Evolutionary conservation across 805 yeast species (phyloP), one percentile per base, ranked within the genome.

Genomic region (Wickerhamomyces mucosus): DNA sequence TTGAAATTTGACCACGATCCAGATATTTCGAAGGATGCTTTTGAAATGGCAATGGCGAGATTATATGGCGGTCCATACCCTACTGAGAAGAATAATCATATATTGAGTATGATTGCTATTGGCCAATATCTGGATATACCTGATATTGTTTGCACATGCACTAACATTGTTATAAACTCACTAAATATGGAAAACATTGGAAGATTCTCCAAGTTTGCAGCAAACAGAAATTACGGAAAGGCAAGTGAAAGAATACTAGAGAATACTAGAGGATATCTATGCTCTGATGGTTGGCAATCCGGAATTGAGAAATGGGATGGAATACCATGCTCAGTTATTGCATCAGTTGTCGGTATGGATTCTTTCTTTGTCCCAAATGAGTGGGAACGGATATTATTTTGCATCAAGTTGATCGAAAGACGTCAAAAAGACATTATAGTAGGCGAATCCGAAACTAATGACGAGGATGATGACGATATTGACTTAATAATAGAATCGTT

Each of bases 221-320:
- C 53, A 4, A 46, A 51, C 10, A 55, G 56, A 38, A 55, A 66
- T 37, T 68, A 68, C 34, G 76, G 76, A 0, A 43, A 46, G 3
- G 68, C 72, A 1, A 61, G 66, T 35, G 65, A 59, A 18, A 43
- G 63, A 18, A 60, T 71, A 2, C 46, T 64, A 2, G 72, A 68
- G 25, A 61, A 63, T 35, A 64, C 65, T 16, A 65, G 63, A 36
- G 69, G 72, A 3, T 45, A 65, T 1, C 43, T 72, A 16, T 62
- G 67, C 32, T 50, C 63, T 10, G 65, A 66, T 35, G 77, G 77
- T 0, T 69, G 71, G 67, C 66, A 63, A 38, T 46, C 51, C 22
- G 69, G 72, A 1, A n/a, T n/a, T n/a, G n/a, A n/a, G n/a, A n/a
- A n/a, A 8, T 70, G 77, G 77, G 65, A 60, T 35, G 63, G 56